Evolutionary conservation across 768 basidiomycete genomes (phyloP).

Genomic region (Phaffia australis): DNA sequence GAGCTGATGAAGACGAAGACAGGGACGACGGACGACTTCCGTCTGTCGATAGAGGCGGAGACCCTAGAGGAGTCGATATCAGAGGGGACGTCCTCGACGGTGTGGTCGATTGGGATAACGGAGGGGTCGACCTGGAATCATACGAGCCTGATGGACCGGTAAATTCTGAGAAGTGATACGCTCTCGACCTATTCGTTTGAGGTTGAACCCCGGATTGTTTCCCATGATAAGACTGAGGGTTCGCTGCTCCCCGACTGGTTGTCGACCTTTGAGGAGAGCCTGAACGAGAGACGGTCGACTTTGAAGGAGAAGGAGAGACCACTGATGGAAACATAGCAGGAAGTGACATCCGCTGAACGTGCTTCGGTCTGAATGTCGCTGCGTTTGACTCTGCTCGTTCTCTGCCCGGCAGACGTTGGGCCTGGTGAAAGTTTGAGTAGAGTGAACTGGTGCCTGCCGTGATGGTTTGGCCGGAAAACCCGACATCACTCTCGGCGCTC

Average conservation of each 20-base stretch:
- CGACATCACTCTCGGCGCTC: conserved; percentile 45
- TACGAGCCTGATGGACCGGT: background rate
- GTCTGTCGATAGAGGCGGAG: no score
- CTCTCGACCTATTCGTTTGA: background rate
- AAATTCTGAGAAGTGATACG: background rate
- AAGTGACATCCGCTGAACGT: background rate
- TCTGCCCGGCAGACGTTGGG: conserved; percentile 3
- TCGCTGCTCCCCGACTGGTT: no score
- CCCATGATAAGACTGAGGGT: background rate
- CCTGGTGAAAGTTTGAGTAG: background rate
- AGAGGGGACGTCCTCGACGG: no score
- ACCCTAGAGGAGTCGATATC: no score
- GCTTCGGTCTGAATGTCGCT: conserved; percentile 2
- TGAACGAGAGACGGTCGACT: conserved; percentile 1
- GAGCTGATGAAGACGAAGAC: conserved; percentile 12
- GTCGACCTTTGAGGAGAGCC: no score
- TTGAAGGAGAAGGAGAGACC: conserved; percentile 1
- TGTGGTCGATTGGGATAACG: conserved; percentile 7
- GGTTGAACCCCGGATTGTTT: background rate
- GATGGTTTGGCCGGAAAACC: conserved; percentile 35
- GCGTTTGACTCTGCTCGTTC: conserved; percentile 1
- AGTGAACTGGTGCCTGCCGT: conserved; percentile 7
- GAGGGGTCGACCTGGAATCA: background rate
- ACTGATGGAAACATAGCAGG: conserved; percentile 12
- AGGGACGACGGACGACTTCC: background rate